These are phyloP conservation scores for Phytophthora sp. DNA, from an alignment of 352 stramenopile genomes.

Conservation along the genomic window DNA sequence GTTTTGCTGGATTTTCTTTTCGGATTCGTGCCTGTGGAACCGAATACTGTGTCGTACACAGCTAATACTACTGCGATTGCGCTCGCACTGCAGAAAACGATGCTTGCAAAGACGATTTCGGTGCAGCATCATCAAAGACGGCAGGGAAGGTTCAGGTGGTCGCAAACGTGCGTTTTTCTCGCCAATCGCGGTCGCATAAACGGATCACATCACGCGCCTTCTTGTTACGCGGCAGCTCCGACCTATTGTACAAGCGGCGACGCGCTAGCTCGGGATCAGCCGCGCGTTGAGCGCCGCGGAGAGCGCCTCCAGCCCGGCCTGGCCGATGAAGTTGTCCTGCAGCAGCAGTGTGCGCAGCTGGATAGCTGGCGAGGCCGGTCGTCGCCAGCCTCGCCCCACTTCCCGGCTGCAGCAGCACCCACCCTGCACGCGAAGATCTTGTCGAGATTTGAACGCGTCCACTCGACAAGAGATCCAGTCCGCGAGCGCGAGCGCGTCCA, in stretches of 20 bases:
- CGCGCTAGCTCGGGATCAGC: constrained; percentile 12
- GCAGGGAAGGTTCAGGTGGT: constrained; percentile 15
- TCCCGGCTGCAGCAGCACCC: constrained; percentile 1
- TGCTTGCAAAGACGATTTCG: background rate
- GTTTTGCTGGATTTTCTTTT: constrained; percentile 29
- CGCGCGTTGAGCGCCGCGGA: constrained; percentile 24
- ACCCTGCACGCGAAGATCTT: background rate
- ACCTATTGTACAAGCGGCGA: background rate
- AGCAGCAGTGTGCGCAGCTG: constrained; percentile 31
- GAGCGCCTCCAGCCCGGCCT: constrained; percentile 28
- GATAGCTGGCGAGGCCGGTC: background rate
- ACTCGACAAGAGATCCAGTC: constrained; percentile 20
- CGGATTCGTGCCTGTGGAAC: background rate
- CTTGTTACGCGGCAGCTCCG: background rate
- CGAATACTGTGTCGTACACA: background rate
- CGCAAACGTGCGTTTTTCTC: constrained; percentile 18
- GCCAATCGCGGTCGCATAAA: constrained; percentile 14
- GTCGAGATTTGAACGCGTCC: constrained; percentile 1
- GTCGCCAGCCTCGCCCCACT: background rate
- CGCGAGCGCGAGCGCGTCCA: constrained; percentile 41
- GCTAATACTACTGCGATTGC: background rate
- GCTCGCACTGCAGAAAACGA: background rate
- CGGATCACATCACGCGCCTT: background rate
- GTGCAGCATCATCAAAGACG: background rate
- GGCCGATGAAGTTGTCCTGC: constrained; percentile 44